A percentile compares a stretch with the other conserved stretches of the same genome.
Conservation (phyloP, 805 yeast species). For the Suhomyces pyralidae region DNA sequence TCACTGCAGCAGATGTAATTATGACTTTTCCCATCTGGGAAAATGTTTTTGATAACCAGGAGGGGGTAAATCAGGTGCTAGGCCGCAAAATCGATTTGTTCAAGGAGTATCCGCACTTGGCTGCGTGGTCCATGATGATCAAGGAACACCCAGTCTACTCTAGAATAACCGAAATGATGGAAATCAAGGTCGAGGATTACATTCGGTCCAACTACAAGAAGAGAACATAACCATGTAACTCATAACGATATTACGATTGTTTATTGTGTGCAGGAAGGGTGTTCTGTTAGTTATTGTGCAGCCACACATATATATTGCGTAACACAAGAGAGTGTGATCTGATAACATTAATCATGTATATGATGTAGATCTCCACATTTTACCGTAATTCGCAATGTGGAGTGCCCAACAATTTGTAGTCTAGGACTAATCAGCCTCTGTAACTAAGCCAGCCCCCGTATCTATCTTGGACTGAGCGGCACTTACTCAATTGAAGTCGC, state of each 20-base stretch:
- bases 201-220: conserved; percentile 1
- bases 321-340: not conserved
- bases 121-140: conserved; percentile 35
- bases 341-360: not conserved
- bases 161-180: conserved; percentile 30
- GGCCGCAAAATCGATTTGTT: conserved; percentile 31
- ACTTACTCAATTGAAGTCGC: no score
- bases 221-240: not conserved
- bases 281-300: not conserved
- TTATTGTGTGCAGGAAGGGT: not conserved
- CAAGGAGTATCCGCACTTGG: conserved; percentile 33
- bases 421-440: not conserved
- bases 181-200: conserved; percentile 22
- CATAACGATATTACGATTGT: no score
- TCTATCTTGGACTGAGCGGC: no score
- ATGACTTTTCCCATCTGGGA: conserved; percentile 46
- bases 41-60: conserved; percentile 35
- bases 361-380: not conserved
- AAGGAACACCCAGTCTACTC: conserved; percentile 31
- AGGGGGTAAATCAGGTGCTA: conserved; percentile 31
- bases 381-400: not conserved
- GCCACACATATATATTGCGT: not conserved
- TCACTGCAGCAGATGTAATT: conserved; percentile 59
- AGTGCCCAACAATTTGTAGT: not conserved
- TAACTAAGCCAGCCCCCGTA: no score